Conservation (phyloP, 108 stramenopile species). For the Cylindrotheca closterium region DNA sequence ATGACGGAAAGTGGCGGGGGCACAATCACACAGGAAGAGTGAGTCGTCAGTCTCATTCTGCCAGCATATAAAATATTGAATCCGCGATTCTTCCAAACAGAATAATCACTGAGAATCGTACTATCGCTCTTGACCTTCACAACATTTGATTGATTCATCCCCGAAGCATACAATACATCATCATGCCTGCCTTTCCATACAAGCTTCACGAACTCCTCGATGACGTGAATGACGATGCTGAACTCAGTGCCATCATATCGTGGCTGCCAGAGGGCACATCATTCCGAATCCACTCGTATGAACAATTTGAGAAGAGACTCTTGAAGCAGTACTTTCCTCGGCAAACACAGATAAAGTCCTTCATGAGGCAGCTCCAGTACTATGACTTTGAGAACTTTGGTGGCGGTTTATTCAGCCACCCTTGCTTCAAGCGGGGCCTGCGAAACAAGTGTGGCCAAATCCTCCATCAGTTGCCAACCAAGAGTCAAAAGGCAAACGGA, state of each 20-base stretch:
- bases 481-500: neutral
- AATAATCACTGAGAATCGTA: too few species aligned
- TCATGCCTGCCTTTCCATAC: too few species aligned
- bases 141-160: too few species aligned
- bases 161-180: too few species aligned
- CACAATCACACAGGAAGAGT: too few species aligned
- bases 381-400: neutral
- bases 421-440: neutral
- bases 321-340: neutral
- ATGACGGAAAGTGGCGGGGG: too few species aligned
- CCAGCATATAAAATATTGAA: too few species aligned
- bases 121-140: too few species aligned
- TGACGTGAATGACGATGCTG: neutral
- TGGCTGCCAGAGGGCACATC: constrained; percentile 64
- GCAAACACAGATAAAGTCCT: neutral
- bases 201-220: too few species aligned
- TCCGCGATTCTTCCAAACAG: too few species aligned
- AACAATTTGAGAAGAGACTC: neutral
- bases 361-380: neutral
- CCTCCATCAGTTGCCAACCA: neutral
- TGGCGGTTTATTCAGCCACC: neutral
- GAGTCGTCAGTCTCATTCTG: too few species aligned
- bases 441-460: neutral
- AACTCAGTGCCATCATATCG: constrained; percentile 29
- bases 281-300: constrained; percentile 44